Percentiles rank a stretch among this genome's conserved stretches.
Evolutionary conservation across 164 flowering plant species (phyloP).

Genomic region (Sextonia rubra): DNA sequence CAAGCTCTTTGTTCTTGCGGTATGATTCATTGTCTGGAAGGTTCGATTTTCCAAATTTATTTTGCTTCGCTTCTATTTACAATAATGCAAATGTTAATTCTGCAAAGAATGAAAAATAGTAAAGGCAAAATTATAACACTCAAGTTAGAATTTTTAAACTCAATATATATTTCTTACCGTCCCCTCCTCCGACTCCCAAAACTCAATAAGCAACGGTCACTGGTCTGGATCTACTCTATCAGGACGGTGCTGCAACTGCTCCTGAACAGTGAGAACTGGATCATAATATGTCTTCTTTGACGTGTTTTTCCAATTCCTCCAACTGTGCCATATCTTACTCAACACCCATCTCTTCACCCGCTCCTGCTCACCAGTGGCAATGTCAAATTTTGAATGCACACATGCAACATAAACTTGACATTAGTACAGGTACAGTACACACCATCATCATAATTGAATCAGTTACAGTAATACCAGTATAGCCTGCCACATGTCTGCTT

Average conservation of each 20-base stretch:
- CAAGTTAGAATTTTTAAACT: no score
- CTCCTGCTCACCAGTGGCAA: slow-evolving; percentile 8
- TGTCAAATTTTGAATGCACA: slow-evolving; percentile 24
- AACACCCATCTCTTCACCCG: slow-evolving; percentile 20
- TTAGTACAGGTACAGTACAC: neutral
- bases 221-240: no score
- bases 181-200: no score
- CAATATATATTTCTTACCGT: no score
- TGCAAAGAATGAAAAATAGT: neutral
- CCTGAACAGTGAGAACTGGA: no score
- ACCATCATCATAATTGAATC: neutral
- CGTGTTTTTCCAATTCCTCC: no score
- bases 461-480: neutral
- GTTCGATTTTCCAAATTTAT: slow-evolving; percentile 22
- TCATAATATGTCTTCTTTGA: no score
- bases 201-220: no score
- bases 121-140: no score
- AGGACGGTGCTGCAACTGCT: no score
- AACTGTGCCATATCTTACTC: slow-evolving; percentile 17
- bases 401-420: neutral
- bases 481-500: neutral
- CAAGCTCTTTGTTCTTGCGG: slow-evolving; percentile 28
- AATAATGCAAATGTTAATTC: neutral
- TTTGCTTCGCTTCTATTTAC: slow-evolving; percentile 13
- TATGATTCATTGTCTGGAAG: slow-evolving; percentile 7